Percentiles rank a stretch among this genome's conserved stretches.
phyloP scores from a whole-genome alignment of 306 rosid genomes.

The Bauhinia variegata region DNA sequence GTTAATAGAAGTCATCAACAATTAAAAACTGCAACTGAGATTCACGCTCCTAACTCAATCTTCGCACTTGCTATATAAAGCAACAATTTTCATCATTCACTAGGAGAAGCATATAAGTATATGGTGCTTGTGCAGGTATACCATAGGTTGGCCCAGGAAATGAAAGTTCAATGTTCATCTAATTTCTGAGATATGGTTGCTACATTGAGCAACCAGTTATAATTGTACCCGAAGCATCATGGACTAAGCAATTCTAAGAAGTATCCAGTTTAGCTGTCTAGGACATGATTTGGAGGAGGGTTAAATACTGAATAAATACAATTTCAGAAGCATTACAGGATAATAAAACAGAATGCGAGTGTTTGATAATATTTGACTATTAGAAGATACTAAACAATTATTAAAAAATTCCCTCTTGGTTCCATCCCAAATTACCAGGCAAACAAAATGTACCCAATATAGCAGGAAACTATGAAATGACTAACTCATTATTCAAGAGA shows the following conservation, averaged over 20 bases:
- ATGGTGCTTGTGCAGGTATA: not conserved
- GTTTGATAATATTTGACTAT: not conserved
- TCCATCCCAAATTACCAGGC: conserved; percentile 43
- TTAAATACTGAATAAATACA: conserved; percentile 25
- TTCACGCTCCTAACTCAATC: too few relatives aligned
- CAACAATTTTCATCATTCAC: too few relatives aligned
- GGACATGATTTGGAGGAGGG: conserved; percentile 9
- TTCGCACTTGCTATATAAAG: too few relatives aligned
- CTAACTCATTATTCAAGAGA: conserved; percentile 39
- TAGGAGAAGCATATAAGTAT: too few relatives aligned
- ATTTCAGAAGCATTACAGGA: conserved; percentile 24
- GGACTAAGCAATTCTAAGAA: conserved; percentile 15
- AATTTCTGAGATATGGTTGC: not conserved
- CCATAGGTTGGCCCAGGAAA: not conserved
- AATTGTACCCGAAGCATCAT: not conserved
- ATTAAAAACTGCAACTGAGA: not conserved
- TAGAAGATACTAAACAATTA: conserved; percentile 29
- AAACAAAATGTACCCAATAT: conserved; percentile 35
- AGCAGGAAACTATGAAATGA: conserved; percentile 29
- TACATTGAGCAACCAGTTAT: not conserved
- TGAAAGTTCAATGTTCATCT: not conserved
- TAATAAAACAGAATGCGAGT: too few relatives aligned
- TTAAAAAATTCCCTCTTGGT: conserved; percentile 53
- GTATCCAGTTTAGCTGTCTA: conserved; percentile 12
- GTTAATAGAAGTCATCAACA: not conserved